A percentile compares a stretch with the other conserved stretches of the same genome.
These are phyloP conservation scores for Daldinia grandis DNA, from an alignment of 495 filamentous ascomycete genomes.

Conservation along the genomic window DNA sequence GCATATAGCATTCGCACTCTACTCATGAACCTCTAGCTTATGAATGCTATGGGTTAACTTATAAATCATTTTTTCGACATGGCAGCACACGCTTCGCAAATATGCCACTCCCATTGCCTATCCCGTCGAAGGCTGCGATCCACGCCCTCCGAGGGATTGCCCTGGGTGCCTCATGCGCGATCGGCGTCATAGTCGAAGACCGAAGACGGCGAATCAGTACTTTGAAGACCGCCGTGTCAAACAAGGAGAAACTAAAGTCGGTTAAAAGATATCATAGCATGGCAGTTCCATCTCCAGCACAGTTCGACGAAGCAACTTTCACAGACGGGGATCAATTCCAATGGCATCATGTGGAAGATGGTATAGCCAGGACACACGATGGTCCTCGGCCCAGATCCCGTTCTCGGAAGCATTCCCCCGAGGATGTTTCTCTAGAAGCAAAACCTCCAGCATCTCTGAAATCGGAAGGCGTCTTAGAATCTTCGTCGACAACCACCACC, in stretches of 20 bases:
- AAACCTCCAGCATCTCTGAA: background rate
- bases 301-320: constrained; percentile 55
- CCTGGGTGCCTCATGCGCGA: constrained; percentile 61
- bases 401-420: background rate
- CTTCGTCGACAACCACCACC: constrained; percentile 15
- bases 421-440: background rate
- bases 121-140: constrained; percentile 63
- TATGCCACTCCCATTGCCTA: constrained; percentile 57
- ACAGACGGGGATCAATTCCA: constrained; percentile 33
- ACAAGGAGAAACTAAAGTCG: constrained; percentile 56
- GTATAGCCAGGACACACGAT: background rate
- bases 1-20: background rate
- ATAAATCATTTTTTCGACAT: constrained; percentile 12
- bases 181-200: constrained; percentile 63
- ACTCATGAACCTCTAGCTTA: background rate
- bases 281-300: constrained; percentile 52
- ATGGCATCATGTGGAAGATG: constrained; percentile 20
- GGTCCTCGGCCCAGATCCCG: background rate
- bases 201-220: constrained; percentile 60
- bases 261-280: constrained; percentile 52
- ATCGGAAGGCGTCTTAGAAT: background rate
- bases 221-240: constrained; percentile 54
- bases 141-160: constrained; percentile 61
- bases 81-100: constrained; percentile 24
- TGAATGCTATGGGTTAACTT: constrained; percentile 9